Evolutionary conservation across 192 early-diverging fungal species (phyloP), one percentile per base, ranked within the genome.

Genomic region (Dissophora ornata): DNA sequence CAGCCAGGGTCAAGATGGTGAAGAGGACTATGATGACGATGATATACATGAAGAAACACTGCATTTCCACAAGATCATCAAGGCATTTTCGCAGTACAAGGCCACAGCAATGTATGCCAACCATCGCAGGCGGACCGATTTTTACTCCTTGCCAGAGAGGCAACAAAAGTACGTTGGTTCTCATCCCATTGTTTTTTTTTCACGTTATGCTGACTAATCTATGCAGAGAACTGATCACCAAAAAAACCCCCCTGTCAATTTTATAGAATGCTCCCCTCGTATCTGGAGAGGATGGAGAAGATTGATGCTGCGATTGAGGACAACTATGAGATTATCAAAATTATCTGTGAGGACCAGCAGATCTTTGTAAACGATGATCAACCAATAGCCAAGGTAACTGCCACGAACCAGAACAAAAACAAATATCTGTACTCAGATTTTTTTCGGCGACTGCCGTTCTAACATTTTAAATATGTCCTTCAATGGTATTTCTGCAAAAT

Each of bases 61-160:
- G 22, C 83, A 84, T 49, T 84, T 88, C 47, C 79, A 79, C 34
- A 88, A 88, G 59, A 82, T 88, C 19, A 49, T 88, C 38, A 75
- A 69, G 30, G 87, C 89, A 2, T 90, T 90, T 48, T 67, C 87
- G 40, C 83, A 82, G 44, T 93, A 93, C 78, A 86, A 87, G 57
- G 62, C 80, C 21, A 84, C 86, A 42, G 80, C 87, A 4, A 79
- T 89, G 33, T 86, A 86, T 54, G 82, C 81, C 16, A 84, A 87
- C 65, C 88, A 92, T 66, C 86, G 87, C 30, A 81, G 88, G 33
- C 69, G 90, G 44, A 83, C 80, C 10, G 84, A 88, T 63, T 90
- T 88, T 66, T 77, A 84, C 57, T 64, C 79, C 15, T 69, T 93
- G 13, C 75, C 89, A 13, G 86, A 90, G 79, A 81, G 82, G 15